Conservation (phyloP, 2,329 filamentous ascomycete genomes). For the Ophiosphaerella herpotricha region DNA sequence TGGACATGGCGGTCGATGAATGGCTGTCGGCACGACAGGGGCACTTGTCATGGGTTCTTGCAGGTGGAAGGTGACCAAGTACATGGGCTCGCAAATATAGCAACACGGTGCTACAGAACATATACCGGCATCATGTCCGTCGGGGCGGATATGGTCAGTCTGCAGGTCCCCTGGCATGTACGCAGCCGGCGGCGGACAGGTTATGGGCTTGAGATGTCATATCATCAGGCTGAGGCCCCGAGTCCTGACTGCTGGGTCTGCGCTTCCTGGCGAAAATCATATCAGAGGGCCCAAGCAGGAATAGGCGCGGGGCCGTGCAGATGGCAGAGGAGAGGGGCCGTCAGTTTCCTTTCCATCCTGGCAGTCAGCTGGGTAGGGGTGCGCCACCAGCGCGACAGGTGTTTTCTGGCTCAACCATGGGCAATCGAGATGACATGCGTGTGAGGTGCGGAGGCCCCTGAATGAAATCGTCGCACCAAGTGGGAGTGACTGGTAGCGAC, state of each 20-base stretch:
- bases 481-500: conserved; percentile 7
- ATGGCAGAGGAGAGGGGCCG: conserved; percentile 9
- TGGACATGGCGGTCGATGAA: background rate
- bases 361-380: conserved; percentile 19
- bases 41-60: background rate
- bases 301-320: conserved; percentile 15
- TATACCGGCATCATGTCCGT: conserved; percentile 15
- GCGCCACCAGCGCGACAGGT: conserved; percentile 25
- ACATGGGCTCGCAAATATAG: conserved; percentile 28
- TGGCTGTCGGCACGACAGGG: background rate
- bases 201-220: conserved; percentile 37
- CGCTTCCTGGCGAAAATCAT: conserved; percentile 39
- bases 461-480: conserved; percentile 5
- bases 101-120: conserved; percentile 3
- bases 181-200: conserved; percentile 22
- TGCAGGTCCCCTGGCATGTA: conserved; percentile 19
- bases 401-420: conserved; percentile 9
- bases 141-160: conserved; percentile 4
- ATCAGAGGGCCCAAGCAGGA: conserved; percentile 23
- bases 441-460: conserved; percentile 7
- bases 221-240: conserved; percentile 34
- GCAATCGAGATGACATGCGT: conserved; percentile 4
- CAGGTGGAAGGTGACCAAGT: conserved; percentile 7
- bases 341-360: conserved; percentile 6
- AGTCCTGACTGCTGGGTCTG: conserved; percentile 35